Conservation (phyloP, 768 basidiomycete genomes). For the Crepidotus variabilis region DNA sequence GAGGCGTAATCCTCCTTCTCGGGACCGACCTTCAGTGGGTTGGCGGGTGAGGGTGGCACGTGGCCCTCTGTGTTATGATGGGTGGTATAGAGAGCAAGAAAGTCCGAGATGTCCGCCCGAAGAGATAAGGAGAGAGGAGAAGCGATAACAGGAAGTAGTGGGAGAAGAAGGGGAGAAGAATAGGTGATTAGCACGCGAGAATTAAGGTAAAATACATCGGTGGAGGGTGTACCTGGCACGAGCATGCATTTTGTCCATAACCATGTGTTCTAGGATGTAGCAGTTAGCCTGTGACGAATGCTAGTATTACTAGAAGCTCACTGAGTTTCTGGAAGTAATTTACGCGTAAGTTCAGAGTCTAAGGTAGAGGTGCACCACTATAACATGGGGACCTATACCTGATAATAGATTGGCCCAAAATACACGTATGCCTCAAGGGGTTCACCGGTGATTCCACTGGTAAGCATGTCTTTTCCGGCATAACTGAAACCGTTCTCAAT, state of each 20-base stretch:
- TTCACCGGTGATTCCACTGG: slow-evolving; percentile 96
- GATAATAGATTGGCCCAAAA: slow-evolving; percentile 98
- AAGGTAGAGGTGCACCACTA: slow-evolving; percentile 8
- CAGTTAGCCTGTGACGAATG: not conserved
- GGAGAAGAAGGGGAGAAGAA: not conserved
- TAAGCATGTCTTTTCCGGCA: slow-evolving; percentile 98
- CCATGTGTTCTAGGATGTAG: slow-evolving; percentile 82
- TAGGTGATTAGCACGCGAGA: not conserved
- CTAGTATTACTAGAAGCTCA: slow-evolving; percentile 37
- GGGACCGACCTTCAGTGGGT: slow-evolving; percentile 96
- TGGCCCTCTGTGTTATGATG: slow-evolving; percentile 64
- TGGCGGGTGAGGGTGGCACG: slow-evolving; percentile 95
- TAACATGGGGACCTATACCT: slow-evolving; percentile 43
- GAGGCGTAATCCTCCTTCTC: slow-evolving; percentile 93
- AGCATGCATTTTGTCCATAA: slow-evolving; percentile 99
- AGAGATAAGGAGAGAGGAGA: not conserved
- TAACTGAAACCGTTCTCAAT: slow-evolving; percentile 96
- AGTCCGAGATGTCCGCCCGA: not conserved
- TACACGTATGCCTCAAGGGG: slow-evolving; percentile 96
- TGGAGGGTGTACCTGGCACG: slow-evolving; percentile 69
- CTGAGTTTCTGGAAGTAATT: slow-evolving; percentile 75
- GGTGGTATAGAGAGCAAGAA: slow-evolving; percentile 5
- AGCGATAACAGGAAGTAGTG: not conserved
- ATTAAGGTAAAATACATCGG: not conserved
- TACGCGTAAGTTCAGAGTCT: slow-evolving; percentile 10